These are phyloP conservation scores for Liriodendron chinense DNA, from an alignment of 164 flowering plant genomes.

Conservation along the genomic window DNA sequence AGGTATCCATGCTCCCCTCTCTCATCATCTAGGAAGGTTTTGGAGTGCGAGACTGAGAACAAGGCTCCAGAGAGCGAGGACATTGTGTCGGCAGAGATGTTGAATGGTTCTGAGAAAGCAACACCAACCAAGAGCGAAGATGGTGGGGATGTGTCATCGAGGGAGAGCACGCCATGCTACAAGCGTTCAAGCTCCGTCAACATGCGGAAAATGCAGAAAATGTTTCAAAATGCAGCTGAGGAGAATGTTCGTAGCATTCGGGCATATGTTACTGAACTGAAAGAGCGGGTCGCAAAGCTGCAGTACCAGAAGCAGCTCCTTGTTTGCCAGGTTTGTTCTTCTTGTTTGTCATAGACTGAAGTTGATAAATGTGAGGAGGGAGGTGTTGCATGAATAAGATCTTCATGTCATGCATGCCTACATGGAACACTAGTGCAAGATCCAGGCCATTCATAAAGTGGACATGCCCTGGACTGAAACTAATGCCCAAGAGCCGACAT, in stretches of 20 bases:
- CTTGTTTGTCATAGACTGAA: not conserved
- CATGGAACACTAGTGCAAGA: too few species aligned
- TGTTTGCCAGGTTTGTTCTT: constrained; percentile 77
- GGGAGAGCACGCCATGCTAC: constrained; percentile 75
- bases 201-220: constrained; percentile 96
- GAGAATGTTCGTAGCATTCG: constrained; percentile 95
- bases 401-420: not conserved
- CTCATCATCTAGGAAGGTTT: constrained; percentile 55
- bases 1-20: constrained; percentile 89
- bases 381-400: not conserved
- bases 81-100: constrained; percentile 27
- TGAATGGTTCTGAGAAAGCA: constrained; percentile 51
- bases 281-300: constrained; percentile 95
- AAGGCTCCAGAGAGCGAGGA: constrained; percentile 61
- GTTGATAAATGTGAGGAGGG: not conserved
- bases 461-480: too few species aligned
- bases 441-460: too few species aligned
- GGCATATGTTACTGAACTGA: constrained; percentile 92
- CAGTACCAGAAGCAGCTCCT: constrained; percentile 98
- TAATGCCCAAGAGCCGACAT: too few species aligned
- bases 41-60: constrained; percentile 77
- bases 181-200: constrained; percentile 90
- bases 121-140: constrained; percentile 78
- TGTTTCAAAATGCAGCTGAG: constrained; percentile 99
- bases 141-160: constrained; percentile 69